Evolutionary conservation across 1,284 basidiomycete genomes (phyloP).

Genomic region (Coriolopsis trogii): DNA sequence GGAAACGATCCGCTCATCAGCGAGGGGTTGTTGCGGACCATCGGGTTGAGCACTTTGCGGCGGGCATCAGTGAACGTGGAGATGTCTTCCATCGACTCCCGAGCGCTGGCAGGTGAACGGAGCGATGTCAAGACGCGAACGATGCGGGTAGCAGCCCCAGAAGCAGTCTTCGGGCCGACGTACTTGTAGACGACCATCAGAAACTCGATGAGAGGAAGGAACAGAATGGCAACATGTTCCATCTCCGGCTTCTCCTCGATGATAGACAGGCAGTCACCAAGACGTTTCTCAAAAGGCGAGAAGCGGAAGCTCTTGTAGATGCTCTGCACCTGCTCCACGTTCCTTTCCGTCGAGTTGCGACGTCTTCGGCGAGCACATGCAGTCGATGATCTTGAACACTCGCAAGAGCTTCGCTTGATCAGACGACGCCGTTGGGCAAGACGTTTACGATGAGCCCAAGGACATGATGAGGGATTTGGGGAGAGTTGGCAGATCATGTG

Average conservation of each 20-base stretch:
- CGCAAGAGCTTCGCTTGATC: conserved; percentile 92
- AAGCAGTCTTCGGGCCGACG: conserved; percentile 65
- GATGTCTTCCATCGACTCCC: conserved; percentile 82
- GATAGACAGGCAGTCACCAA: conserved; percentile 83
- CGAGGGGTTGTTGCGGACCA: conserved; percentile 98
- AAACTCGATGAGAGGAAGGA: conserved; percentile 91
- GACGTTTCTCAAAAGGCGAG: conserved; percentile 80
- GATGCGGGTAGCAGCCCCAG: conserved; percentile 45
- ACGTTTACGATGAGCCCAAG: conserved; percentile 93
- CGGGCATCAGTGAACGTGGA: conserved; percentile 96
- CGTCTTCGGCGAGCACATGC: conserved; percentile 83
- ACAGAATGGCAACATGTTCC: conserved; percentile 87
- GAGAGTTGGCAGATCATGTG: conserved; percentile 52
- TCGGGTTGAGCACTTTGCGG: conserved; percentile 92
- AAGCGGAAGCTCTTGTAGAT: conserved; percentile 92
- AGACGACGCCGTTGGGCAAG: conserved; percentile 88
- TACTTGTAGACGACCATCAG: conserved; percentile 99
- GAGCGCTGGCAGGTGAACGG: conserved; percentile 62
- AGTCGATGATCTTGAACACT: conserved; percentile 94
- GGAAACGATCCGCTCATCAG: conserved; percentile 99
- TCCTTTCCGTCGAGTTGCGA: conserved; percentile 42
- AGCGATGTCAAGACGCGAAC: conserved; percentile 66
- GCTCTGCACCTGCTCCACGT: conserved; percentile 79
- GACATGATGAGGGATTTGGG: conserved; percentile 80
- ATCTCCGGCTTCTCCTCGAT: conserved; percentile 82